phyloP scores from a whole-genome alignment of 768 basidiomycete genomes.

The Grammothele lineata region DNA sequence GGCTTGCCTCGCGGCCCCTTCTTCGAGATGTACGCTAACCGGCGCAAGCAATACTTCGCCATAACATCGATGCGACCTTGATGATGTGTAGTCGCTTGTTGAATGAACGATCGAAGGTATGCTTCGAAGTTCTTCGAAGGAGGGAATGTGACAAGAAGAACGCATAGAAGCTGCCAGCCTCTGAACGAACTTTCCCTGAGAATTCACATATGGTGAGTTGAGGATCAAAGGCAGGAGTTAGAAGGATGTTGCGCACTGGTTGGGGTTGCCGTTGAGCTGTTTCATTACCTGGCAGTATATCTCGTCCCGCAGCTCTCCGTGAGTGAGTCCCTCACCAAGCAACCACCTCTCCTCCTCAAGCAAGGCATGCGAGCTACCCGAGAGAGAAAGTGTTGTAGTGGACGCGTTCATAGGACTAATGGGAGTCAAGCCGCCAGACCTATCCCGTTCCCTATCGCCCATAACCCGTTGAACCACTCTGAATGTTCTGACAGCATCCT shows the following conservation, averaged over 20 bases:
- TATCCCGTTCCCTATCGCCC: constrained; percentile 85
- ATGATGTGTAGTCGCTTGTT: constrained; percentile 57
- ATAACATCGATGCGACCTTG: constrained; percentile 85
- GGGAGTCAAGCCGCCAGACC: constrained; percentile 34
- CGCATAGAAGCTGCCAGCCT: constrained; percentile 92
- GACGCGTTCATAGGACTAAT: constrained; percentile 30
- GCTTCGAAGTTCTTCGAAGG: constrained; percentile 92
- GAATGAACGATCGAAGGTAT: constrained; percentile 77
- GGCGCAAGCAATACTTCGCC: constrained; percentile 86
- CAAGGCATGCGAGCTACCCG: constrained; percentile 33
- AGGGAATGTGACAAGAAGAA: constrained; percentile 86
- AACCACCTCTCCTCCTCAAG: constrained; percentile 89
- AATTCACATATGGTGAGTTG: not conserved
- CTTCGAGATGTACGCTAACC: constrained; percentile 67
- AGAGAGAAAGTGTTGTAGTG: constrained; percentile 39
- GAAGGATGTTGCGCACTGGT: constrained; percentile 48
- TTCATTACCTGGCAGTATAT: constrained; percentile 93
- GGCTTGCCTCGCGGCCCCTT: constrained; percentile 87
- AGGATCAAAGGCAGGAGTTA: not conserved
- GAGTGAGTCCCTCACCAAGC: constrained; percentile 69
- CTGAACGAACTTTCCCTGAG: constrained; percentile 86
- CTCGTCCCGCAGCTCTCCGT: constrained; percentile 88
- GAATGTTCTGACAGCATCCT: constrained; percentile 82
- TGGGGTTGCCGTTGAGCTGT: constrained; percentile 81
- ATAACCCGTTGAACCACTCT: constrained; percentile 89